Conservation (phyloP, 2,329 filamentous ascomycete genomes). For the Purpureocillium lavendulum region DNA sequence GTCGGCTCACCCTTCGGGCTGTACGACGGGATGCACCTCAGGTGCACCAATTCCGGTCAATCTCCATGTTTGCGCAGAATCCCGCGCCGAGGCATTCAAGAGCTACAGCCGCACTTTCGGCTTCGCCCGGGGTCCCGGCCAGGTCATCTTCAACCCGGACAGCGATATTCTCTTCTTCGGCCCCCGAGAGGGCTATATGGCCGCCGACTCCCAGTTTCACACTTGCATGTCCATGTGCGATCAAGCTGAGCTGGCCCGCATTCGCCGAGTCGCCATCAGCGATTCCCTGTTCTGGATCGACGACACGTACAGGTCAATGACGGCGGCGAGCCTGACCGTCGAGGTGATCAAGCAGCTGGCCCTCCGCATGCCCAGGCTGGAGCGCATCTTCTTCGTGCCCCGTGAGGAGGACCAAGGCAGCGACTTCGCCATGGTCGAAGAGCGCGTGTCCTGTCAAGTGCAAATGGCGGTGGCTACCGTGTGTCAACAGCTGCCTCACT, state of each 20-base stretch:
- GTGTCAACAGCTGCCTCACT: constrained; percentile 18
- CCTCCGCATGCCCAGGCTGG: constrained; percentile 27
- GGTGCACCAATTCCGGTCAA: constrained; percentile 31
- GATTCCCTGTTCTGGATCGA: constrained; percentile 33
- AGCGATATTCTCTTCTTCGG: constrained; percentile 41
- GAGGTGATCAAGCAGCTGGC: constrained; percentile 30
- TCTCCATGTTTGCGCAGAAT: constrained; percentile 38
- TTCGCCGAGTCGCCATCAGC: constrained; percentile 36
- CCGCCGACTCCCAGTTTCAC: constrained; percentile 34
- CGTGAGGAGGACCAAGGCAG: constrained; percentile 23
- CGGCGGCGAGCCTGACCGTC: constrained; percentile 28
- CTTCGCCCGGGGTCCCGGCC: constrained; percentile 29
- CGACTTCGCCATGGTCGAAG: constrained; percentile 20
- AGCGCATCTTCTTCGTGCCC: constrained; percentile 36
- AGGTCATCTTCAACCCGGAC: constrained; percentile 31
- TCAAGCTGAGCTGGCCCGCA: constrained; percentile 28
- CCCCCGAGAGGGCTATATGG: constrained; percentile 34
- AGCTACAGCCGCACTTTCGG: constrained; percentile 32
- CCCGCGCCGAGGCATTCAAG: constrained; percentile 33
- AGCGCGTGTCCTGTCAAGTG: constrained; percentile 28
- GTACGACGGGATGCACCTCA: constrained; percentile 29
- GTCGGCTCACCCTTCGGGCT: constrained; percentile 5
- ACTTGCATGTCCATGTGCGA: constrained; percentile 34
- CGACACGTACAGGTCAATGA: constrained; percentile 25
- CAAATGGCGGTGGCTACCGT: constrained; percentile 24